A percentile compares a stretch with the other conserved stretches of the same genome.
These are phyloP conservation scores for Amaranthus palmeri DNA, from an alignment of 148 eudicot genomes.

Conservation along the genomic window DNA sequence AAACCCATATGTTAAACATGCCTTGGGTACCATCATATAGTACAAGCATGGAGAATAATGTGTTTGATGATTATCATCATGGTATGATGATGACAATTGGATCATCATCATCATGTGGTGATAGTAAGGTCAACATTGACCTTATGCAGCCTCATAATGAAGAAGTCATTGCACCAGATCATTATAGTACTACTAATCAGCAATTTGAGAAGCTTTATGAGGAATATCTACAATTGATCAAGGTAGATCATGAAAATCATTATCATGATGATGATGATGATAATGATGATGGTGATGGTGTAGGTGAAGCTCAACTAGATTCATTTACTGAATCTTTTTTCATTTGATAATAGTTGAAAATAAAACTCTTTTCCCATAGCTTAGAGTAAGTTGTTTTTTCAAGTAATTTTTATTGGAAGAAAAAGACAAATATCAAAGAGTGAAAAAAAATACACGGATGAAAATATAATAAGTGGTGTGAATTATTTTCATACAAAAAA, in stretches of 20 bases:
- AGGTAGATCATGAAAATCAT: slow-evolving; percentile 22
- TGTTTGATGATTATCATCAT: slow-evolving; percentile 16
- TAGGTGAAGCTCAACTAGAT: slow-evolving; percentile 28
- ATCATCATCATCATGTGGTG: slow-evolving; percentile 4
- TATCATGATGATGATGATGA: not conserved
- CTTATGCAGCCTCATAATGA: slow-evolving; percentile 5
- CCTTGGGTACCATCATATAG: slow-evolving; percentile 22
- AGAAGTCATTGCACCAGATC: slow-evolving; percentile 5
- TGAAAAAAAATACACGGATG: too few species aligned
- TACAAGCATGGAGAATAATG: slow-evolving; percentile 14
- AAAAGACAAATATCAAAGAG: not conserved
- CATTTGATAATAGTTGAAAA: slow-evolving; percentile 5
- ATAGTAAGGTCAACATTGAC: slow-evolving; percentile 6
- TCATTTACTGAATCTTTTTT: slow-evolving; percentile 36
- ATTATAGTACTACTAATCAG: not conserved
- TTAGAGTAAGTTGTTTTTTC: not conserved
- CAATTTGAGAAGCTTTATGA: slow-evolving; percentile 50
- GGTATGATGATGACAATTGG: slow-evolving; percentile 24
- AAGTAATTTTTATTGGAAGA: not conserved
- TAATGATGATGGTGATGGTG: slow-evolving; percentile 13
- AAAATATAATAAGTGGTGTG: too few species aligned
- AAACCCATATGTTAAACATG: slow-evolving; percentile 16
- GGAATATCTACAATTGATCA: slow-evolving; percentile 48
- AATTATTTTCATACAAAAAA: too few species aligned
- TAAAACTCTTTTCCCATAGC: too few species aligned